phyloP scores from a whole-genome alignment of 305 asterid genomes.

The Lippia alba region DNA sequence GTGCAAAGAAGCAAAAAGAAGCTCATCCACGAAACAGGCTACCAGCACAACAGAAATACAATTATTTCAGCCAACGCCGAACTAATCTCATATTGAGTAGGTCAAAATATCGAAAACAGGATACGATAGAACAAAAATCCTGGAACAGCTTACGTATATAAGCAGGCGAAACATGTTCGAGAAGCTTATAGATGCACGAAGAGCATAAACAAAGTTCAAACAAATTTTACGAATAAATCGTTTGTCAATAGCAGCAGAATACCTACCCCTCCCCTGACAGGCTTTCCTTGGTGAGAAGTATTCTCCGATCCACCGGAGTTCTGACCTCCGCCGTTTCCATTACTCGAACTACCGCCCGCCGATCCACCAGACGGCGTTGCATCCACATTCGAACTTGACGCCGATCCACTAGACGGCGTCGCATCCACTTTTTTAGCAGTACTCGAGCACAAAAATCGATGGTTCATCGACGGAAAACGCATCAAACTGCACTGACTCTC shows the following conservation, averaged over 20 bases:
- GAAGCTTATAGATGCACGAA: slow-evolving; percentile 17
- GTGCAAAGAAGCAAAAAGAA: slow-evolving; percentile 78
- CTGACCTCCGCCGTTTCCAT: slow-evolving; percentile 43
- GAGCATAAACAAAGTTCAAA: neutral
- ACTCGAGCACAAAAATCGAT: slow-evolving; percentile 45
- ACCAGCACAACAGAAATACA: slow-evolving; percentile 14
- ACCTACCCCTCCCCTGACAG: slow-evolving; percentile 75
- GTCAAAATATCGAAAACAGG: too few species aligned
- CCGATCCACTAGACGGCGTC: slow-evolving; percentile 41
- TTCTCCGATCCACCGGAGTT: slow-evolving; percentile 56
- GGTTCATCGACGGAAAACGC: slow-evolving; percentile 27
- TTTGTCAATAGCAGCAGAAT: too few species aligned
- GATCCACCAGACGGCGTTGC: slow-evolving; percentile 42
- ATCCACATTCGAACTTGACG: slow-evolving; percentile 31
- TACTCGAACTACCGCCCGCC: slow-evolving; percentile 53
- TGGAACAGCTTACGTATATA: too few species aligned
- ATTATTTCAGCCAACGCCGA: slow-evolving; percentile 8
- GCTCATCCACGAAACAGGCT: slow-evolving; percentile 96
- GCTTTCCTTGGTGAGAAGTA: slow-evolving; percentile 62
- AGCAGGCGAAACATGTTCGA: neutral
- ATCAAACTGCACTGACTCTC: slow-evolving; percentile 25
- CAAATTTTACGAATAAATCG: too few species aligned
- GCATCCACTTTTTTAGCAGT: slow-evolving; percentile 30
- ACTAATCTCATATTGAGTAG: neutral
- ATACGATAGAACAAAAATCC: too few species aligned